Percentiles rank a stretch among this genome's conserved stretches.
Evolutionary conservation across 164 flowering plant species (phyloP).

Genomic region (Protea cynaroides): DNA sequence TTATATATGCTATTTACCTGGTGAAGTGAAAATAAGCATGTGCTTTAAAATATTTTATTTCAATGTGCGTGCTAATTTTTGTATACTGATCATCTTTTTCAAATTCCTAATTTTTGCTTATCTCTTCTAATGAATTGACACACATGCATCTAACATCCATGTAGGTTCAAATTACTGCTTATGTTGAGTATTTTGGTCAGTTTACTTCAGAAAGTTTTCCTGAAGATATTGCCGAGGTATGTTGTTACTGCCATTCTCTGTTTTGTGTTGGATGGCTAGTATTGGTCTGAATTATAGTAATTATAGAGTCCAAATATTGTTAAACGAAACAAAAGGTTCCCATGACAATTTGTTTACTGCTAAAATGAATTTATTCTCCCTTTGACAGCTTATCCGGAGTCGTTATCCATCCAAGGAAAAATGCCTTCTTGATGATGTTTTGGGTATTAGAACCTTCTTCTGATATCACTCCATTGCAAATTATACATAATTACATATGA

Average conservation of each 20-base stretch:
- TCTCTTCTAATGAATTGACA: not conserved
- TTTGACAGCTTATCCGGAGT: slow-evolving; percentile 64
- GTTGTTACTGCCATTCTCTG: not conserved
- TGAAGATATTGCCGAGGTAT: slow-evolving; percentile 93
- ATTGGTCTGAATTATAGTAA: not conserved
- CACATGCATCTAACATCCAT: not conserved
- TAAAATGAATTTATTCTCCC: not conserved
- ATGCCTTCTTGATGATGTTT: slow-evolving; percentile 86
- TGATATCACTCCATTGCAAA: not conserved
- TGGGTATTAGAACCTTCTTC: slow-evolving; percentile 44
- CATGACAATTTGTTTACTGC: not conserved
- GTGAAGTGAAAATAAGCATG: not conserved
- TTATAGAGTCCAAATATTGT: not conserved
- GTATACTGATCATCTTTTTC: not conserved
- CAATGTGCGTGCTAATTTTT: too few relatives aligned
- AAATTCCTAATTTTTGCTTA: not conserved
- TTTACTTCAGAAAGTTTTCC: slow-evolving; percentile 92
- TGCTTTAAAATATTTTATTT: not conserved
- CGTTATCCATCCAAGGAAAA: slow-evolving; percentile 72
- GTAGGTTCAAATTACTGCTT: slow-evolving; percentile 84
- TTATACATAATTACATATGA: not conserved
- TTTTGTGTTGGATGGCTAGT: not conserved
- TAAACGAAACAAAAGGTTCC: not conserved
- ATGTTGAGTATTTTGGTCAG: slow-evolving; percentile 90
- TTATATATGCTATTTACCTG: not conserved